Base-by-base conservation (phyloP, 2,329 filamentous ascomycete genomes). In the Diaporthe citriasiana region DNA sequence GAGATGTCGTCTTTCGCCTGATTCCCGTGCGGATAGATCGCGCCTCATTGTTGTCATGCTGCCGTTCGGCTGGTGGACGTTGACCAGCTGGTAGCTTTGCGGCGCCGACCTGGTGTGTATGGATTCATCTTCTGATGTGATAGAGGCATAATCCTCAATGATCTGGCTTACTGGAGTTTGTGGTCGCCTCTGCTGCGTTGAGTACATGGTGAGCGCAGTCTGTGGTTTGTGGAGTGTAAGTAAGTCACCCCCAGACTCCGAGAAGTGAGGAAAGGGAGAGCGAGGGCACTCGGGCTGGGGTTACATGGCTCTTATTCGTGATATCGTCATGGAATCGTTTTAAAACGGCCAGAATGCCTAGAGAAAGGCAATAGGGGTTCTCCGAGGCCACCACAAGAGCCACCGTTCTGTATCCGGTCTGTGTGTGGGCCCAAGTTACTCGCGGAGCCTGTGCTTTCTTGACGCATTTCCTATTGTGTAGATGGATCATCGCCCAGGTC, bases 51-150 rank as follows among this genome's bases (percentile, higher is more conserved):
- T 65, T 10, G 72, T 55, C 22, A 74, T 22, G n/a, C 47, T 65
- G 35, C 74, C 74, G 25, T 59, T 70, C 38, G 63, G 33, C 9
- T 72, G 70, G n/a, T 42, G 47, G 42, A 76, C 55, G 8, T 75
- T 69, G 50, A 72, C 55, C 51, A 57, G 60, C 50, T 75, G 70
- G 68, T 71, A 75, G 13, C 72, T 73, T 35, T 72, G 66, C 12
- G 74, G 72, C n/a, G 72, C 66, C 12, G 45, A 22, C n/a, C 25
- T 63, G 22, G 70, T 47, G 47, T 27, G 35, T 17, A 27, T 33
- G 8, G 33, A 15, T 25, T 56, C 70, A 50, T 38, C n/a, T 13
- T 51, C 57, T 30, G 30, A 45, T 42, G 5, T 25, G 40, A 35
- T 33, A n/a, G 57, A 40, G 45, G 56, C n/a, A 51, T 38, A 53